Conservation (phyloP, 768 basidiomycete genomes). For the Hirschioporus abietinus region DNA sequence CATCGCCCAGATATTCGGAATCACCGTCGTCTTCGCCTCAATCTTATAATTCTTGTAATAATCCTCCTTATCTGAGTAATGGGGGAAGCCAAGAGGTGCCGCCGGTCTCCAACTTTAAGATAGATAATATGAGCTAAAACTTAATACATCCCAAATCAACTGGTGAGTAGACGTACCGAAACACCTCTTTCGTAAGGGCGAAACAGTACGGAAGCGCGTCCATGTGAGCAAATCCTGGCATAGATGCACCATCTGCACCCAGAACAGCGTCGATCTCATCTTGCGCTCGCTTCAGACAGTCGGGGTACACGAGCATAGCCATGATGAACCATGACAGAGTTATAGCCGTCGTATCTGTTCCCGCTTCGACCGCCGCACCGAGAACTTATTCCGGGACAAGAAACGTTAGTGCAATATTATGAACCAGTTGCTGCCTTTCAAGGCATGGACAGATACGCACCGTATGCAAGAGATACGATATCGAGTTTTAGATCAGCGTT, state of each 20-base stretch:
- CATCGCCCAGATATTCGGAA: conserved; percentile 26
- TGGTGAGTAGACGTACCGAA: conserved; percentile 13
- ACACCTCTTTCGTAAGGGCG: conserved; percentile 17
- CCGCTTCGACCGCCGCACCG: conserved; percentile 2
- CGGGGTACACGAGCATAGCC: conserved; percentile 23
- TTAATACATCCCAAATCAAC: background rate
- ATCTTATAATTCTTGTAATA: conserved; percentile 23
- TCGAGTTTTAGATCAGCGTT: background rate
- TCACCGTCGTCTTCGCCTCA: conserved; percentile 19
- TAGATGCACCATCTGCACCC: conserved; percentile 12
- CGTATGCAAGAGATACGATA: background rate
- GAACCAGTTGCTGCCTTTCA: background rate
- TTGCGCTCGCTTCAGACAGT: conserved; percentile 17
- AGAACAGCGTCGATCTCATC: conserved; percentile 21
- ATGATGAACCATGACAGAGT: conserved; percentile 23
- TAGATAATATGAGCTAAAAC: background rate
- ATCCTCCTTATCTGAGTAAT: conserved; percentile 20
- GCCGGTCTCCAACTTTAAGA: background rate
- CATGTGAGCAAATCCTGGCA: conserved; percentile 14
- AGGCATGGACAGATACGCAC: background rate
- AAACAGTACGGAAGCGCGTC: conserved; percentile 17
- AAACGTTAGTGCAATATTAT: background rate
- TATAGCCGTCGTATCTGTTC: conserved; percentile 21
- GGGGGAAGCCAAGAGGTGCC: conserved; percentile 13
- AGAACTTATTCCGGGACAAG: background rate